These are phyloP conservation scores for Leucocoprinus birnbaumii DNA, from an alignment of 768 basidiomycete genomes.

Conservation along the genomic window DNA sequence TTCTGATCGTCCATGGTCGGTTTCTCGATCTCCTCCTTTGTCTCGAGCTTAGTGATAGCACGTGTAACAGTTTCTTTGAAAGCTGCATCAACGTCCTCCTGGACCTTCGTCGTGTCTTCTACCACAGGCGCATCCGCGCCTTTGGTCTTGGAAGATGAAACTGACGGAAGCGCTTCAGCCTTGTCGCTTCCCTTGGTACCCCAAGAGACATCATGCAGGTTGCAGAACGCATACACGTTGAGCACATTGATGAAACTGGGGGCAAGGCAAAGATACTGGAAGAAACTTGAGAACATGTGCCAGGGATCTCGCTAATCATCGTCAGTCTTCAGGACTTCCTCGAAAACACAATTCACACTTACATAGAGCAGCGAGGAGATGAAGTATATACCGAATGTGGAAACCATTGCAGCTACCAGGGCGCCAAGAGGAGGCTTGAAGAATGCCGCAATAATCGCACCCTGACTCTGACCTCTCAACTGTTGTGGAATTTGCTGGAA, in stretches of 20 bases:
- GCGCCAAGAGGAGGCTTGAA: constrained; percentile 77
- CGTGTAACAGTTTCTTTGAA: constrained; percentile 93
- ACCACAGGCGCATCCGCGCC: constrained; percentile 76
- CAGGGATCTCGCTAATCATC: constrained; percentile 81
- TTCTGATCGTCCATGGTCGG: constrained; percentile 88
- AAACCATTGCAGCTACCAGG: constrained; percentile 82
- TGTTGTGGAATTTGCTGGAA: constrained; percentile 49
- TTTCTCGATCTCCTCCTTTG: constrained; percentile 67
- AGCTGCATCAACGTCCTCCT: constrained; percentile 85
- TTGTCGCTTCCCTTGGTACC: constrained; percentile 96
- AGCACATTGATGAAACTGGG: constrained; percentile 94
- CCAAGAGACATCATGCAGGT: constrained; percentile 93
- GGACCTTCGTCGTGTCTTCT: constrained; percentile 78
- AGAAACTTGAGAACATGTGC: constrained; percentile 96
- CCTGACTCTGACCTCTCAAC: constrained; percentile 45
- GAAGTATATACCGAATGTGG: constrained; percentile 88
- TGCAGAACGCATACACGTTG: constrained; percentile 97
- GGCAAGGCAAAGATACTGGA: constrained; percentile 87
- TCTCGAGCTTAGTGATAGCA: constrained; percentile 72
- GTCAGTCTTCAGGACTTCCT: background rate
- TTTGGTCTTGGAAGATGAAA: constrained; percentile 80
- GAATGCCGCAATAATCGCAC: constrained; percentile 53
- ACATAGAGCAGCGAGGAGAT: constrained; percentile 84
- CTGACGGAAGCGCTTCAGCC: constrained; percentile 86
- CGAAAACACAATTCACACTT: constrained; percentile 25